Base-by-base conservation (phyloP, 768 basidiomycete species). In the Macrolepiota dolichaula region DNA sequence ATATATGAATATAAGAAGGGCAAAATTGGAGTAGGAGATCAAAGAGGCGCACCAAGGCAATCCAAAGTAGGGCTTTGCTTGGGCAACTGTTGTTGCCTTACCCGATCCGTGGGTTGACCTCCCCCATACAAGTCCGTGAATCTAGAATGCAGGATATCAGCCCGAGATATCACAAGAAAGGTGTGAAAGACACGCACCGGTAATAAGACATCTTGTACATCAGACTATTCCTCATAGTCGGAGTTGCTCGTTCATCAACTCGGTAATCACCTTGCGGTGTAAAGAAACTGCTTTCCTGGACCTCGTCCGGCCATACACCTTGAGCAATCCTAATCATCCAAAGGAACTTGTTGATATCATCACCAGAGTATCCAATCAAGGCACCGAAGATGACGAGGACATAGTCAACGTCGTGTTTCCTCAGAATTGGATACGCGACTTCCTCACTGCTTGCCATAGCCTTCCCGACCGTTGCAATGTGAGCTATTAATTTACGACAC, bases 181-280 rank as follows among this genome's bases (percentile, higher is more conserved):
- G 47, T 42, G 40, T 3, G 42, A 44, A 32, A 32, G 7, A 22
- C 3, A 71, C 73, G 50, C 62, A 92, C 86, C 95, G 85, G 71
- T 96, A 98, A 73, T 96, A 98, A 15, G 90, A 92, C 94, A 98
- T 94, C 81, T 98, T 98, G 78, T 98, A 98, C 96, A 99, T 97
- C 76, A 99, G 77, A 69, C 93, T 92, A 70, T 97, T 89, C 77
- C 81, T 92, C 97, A 99, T 99, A 12, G 94, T 76, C 1, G 83
- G 76, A 0, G 91, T 86, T 51, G 97, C 97, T 51, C 77, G 76
- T 27, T 91, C 92, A 69, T 98, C 97, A 44, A 99, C 81, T 61
- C 88, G 86, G 77, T 98, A 99, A 71, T 98, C 97, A 49, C 97
- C 97, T 13, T 89, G 78, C 24, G 87, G 80, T 0, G 91, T 98